phyloP scores from a whole-genome alignment of 768 basidiomycete genomes.

The Multifurca ochricompacta region DNA sequence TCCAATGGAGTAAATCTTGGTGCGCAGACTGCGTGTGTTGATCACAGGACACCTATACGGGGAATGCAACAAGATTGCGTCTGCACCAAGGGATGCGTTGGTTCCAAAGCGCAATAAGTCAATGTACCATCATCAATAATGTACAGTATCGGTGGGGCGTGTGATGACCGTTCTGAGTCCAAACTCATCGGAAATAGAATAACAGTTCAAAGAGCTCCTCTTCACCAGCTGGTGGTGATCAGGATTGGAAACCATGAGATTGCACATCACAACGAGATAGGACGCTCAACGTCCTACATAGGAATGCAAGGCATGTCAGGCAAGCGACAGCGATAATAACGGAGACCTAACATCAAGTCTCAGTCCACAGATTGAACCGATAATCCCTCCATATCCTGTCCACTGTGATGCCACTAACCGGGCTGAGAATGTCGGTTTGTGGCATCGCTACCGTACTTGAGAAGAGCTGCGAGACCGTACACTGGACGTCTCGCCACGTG shows the following conservation, averaged over 20 bases:
- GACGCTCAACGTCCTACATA: slow-evolving; percentile 5
- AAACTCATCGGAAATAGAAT: slow-evolving; percentile 7
- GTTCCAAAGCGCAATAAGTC: slow-evolving; percentile 15
- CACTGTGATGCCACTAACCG: slow-evolving; percentile 49
- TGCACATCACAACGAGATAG: neutral
- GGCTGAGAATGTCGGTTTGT: slow-evolving; percentile 30
- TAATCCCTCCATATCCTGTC: slow-evolving; percentile 63
- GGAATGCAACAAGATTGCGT: neutral
- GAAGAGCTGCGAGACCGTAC: slow-evolving; percentile 55
- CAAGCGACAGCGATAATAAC: neutral
- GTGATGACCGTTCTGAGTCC: slow-evolving; percentile 10
- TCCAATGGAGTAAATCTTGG: slow-evolving; percentile 7
- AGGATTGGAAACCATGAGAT: neutral
- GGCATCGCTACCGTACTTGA: slow-evolving; percentile 29
- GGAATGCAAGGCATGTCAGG: neutral
- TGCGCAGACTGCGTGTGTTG: slow-evolving; percentile 14
- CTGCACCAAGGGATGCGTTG: neutral
- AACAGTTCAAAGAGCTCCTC: slow-evolving; percentile 8
- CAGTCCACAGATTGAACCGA: slow-evolving; percentile 50
- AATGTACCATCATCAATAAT: slow-evolving; percentile 14
- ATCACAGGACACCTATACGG: slow-evolving; percentile 4
- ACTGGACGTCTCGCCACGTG: slow-evolving; percentile 58
- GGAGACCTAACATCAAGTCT: slow-evolving; percentile 11
- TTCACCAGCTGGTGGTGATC: slow-evolving; percentile 3
- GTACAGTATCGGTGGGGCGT: slow-evolving; percentile 16